Percentiles rank a stretch among this genome's conserved stretches.
Evolutionary conservation across 164 flowering plant genomes (phyloP).

Genomic region (Santalum album): DNA sequence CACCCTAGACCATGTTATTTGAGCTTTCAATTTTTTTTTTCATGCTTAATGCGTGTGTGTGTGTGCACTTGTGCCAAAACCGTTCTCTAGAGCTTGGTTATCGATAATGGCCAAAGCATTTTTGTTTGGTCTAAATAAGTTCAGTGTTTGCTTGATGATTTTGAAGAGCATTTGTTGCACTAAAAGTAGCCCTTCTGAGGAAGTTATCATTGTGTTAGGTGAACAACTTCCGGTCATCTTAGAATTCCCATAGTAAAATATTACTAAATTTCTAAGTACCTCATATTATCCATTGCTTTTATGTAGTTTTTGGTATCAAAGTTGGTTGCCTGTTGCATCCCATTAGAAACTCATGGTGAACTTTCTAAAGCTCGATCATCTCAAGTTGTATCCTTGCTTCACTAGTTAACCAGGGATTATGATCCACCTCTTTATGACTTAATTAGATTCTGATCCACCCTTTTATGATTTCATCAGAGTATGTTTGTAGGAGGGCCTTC

Average conservation of each 20-base stretch:
- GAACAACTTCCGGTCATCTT: slow-evolving; percentile 90
- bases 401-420: slow-evolving; percentile 52
- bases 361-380: slow-evolving; percentile 15
- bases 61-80: no score
- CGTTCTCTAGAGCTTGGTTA: no score
- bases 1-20: no score
- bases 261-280: no score
- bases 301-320: slow-evolving; percentile 80
- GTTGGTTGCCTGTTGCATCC: slow-evolving; percentile 66
- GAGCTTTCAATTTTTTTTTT: no score
- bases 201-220: slow-evolving; percentile 41
- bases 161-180: slow-evolving; percentile 52
- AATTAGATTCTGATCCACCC: no score
- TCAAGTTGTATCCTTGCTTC: slow-evolving; percentile 51
- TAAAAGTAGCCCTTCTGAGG: slow-evolving; percentile 34
- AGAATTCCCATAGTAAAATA: no score
- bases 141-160: slow-evolving; percentile 68
- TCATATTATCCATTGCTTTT: no score
- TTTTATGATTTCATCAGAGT: slow-evolving; percentile 70
- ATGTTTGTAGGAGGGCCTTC: slow-evolving; percentile 8
- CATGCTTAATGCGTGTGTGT: no score
- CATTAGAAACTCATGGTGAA: slow-evolving; percentile 29
- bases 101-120: no score
- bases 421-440: slow-evolving; percentile 67
- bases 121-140: no score